Evolutionary conservation across 163 green algal species (phyloP).

Genomic region (Chloroidium sp.): DNA sequence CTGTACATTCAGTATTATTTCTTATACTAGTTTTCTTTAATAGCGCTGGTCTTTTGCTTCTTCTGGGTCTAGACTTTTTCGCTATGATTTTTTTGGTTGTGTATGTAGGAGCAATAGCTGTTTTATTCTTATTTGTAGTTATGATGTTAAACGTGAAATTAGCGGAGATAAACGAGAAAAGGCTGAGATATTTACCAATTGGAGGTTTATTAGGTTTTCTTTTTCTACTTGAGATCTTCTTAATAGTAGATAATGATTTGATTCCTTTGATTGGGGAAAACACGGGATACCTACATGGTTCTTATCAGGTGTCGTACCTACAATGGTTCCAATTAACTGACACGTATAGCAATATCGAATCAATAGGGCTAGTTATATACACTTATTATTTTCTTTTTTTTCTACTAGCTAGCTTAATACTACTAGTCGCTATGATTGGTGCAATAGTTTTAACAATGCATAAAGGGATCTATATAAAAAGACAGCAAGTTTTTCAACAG

Average conservation of each 20-base stretch:
- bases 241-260: conserved; percentile 50
- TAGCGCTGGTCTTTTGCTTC: conserved; percentile 37
- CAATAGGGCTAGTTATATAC: conserved; percentile 37
- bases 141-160: conserved; percentile 64
- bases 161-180: conserved; percentile 51
- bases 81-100: conserved; percentile 53
- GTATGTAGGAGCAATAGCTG: conserved; percentile 56
- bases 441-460: conserved; percentile 41
- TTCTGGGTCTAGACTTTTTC: conserved; percentile 54
- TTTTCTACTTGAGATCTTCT: conserved; percentile 40
- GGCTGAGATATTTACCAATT: conserved; percentile 40
- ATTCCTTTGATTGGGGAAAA: conserved; percentile 22
- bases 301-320: neutral
- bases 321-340: conserved; percentile 26
- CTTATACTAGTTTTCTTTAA: conserved; percentile 57
- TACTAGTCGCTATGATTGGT: conserved; percentile 42
- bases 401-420: conserved; percentile 40
- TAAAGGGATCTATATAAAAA: conserved; percentile 29
- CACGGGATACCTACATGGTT: neutral
- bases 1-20: conserved; percentile 48
- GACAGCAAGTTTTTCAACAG: conserved; percentile 42
- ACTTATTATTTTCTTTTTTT: conserved; percentile 54
- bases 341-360: conserved; percentile 32
- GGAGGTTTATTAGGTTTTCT: conserved; percentile 38
- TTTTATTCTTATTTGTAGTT: conserved; percentile 62